Base-by-base conservation (phyloP, 1,139 yeast species). In the Pichia sp. region DNA sequence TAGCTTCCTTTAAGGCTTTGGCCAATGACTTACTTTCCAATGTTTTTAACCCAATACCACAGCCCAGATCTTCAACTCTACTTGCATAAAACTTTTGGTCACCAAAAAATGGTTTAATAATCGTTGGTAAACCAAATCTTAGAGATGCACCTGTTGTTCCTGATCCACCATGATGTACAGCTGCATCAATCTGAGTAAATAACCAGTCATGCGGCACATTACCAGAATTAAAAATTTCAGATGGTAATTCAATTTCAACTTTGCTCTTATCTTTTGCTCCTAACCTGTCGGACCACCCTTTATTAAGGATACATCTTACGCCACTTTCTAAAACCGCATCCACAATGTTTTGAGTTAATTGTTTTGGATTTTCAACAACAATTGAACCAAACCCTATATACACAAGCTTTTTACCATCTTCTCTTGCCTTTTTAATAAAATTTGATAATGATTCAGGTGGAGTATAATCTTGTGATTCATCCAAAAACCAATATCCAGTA, bases 101-200 rank as follows among this genome's bases (percentile, higher is more conserved):
- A 0, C 97, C 99, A 68, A 91, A 91, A 64, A 93, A 91, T 2
- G 99, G 98, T 66, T 91, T 91, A 60, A 91, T 83, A 42, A 91
- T 79, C 0, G 96, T 88, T 0, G 98, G 97, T 34, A 87, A 66
- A 0, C 98, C 99, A 11, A 89, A 87, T 56, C 93, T 72, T 52
- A 91, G 67, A 3, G 95, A 79, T 0, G 97, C 96, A 13, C 99
- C 99, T 0, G 98, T 90, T 0, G 98, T 89, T 1, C 99, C 99
- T 0, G 96, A 86, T 0, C 99, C 99, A 41, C 99, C 99, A 67
- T 91, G 99, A 64, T 91, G 99, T 5, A 91, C 96, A 0, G 96
- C 96, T 0, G 93, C 97, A 69, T 91, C 96, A 44, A 93, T 74
- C 58, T 80, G 81, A 0, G 93, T 87, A 68, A 91, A 91, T 45